A percentile compares a stretch with the other conserved stretches of the same genome.
Conservation (phyloP, 2,329 filamentous ascomycete genomes). For the Botrytis sinoallii region DNA sequence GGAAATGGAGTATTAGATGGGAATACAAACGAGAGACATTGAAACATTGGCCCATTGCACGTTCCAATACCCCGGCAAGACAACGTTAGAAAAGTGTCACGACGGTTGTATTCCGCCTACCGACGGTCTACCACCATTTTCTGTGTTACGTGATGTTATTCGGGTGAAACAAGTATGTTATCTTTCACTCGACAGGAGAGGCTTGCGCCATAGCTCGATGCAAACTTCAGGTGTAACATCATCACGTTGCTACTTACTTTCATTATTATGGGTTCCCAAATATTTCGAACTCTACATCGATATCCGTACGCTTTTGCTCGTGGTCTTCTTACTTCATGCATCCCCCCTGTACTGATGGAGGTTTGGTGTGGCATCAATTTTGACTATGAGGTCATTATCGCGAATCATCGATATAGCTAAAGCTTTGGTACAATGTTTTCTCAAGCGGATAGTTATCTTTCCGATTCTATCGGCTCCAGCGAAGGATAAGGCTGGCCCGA, state of each 20-base stretch:
- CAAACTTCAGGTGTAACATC: neutral
- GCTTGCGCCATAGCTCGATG: neutral
- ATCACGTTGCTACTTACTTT: neutral
- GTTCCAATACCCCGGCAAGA: conserved; percentile 1
- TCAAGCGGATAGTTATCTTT: neutral
- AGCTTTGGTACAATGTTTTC: neutral
- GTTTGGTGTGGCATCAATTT: neutral
- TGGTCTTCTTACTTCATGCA: neutral
- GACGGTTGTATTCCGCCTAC: neutral
- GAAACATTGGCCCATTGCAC: neutral
- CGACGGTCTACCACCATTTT: neutral
- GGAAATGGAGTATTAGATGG: neutral
- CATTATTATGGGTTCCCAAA: neutral
- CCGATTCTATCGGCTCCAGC: neutral
- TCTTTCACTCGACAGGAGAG: neutral
- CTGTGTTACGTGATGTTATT: neutral
- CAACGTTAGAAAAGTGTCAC: neutral
- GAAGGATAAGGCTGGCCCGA: conserved; percentile 7
- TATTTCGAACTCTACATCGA: neutral
- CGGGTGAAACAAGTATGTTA: neutral
- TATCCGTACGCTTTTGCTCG: neutral
- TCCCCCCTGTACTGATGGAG: neutral
- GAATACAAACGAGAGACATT: neutral
- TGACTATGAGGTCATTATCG: neutral
- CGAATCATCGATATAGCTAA: neutral